A percentile compares a stretch with the other conserved stretches of the same genome.
These are phyloP conservation scores for Fragosphaeria purpurea DNA, from an alignment of 2,329 filamentous ascomycete species.

Conservation along the genomic window DNA sequence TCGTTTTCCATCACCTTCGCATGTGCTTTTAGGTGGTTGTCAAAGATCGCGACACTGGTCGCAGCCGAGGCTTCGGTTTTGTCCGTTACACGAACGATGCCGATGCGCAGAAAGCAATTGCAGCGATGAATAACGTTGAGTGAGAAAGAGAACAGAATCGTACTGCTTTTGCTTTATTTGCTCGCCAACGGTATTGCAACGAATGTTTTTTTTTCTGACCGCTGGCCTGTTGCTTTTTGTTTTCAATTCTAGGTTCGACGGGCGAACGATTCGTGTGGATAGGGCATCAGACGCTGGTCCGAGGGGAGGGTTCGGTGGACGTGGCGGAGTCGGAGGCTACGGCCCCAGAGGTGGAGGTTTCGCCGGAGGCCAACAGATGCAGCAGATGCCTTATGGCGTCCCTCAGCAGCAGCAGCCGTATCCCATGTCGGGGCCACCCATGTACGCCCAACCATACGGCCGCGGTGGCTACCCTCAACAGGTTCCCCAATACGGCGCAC, in stretches of 20 bases:
- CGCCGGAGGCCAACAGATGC: conserved; percentile 22
- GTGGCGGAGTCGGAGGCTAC: conserved; percentile 24
- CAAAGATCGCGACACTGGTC: conserved; percentile 92
- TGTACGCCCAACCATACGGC: conserved; percentile 33
- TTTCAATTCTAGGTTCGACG: conserved; percentile 64
- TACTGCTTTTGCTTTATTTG: background rate
- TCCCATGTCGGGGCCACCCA: conserved; percentile 23
- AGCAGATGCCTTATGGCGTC: conserved; percentile 25
- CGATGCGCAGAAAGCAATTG: conserved; percentile 68
- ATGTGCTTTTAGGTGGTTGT: conserved; percentile 65
- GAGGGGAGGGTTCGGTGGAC: conserved; percentile 43
- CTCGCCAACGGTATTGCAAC: too few relatives aligned
- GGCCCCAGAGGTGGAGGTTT: conserved; percentile 24
- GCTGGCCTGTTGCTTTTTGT: conserved; percentile 4
- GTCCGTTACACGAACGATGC: conserved; percentile 74
- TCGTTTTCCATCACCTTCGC: background rate
- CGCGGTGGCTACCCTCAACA: conserved; percentile 30
- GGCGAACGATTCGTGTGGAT: conserved; percentile 88
- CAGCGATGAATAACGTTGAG: conserved; percentile 81
- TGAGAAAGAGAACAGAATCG: conserved; percentile 36
- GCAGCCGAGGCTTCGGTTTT: conserved; percentile 95
- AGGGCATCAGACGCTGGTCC: conserved; percentile 77
- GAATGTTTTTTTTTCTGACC: conserved; percentile 11
- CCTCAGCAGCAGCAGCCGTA: conserved; percentile 24
- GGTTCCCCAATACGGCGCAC: conserved; percentile 29